These are phyloP conservation scores for Stephanodiscus triporus DNA, from an alignment of 108 stramenopile genomes.

Conservation along the genomic window DNA sequence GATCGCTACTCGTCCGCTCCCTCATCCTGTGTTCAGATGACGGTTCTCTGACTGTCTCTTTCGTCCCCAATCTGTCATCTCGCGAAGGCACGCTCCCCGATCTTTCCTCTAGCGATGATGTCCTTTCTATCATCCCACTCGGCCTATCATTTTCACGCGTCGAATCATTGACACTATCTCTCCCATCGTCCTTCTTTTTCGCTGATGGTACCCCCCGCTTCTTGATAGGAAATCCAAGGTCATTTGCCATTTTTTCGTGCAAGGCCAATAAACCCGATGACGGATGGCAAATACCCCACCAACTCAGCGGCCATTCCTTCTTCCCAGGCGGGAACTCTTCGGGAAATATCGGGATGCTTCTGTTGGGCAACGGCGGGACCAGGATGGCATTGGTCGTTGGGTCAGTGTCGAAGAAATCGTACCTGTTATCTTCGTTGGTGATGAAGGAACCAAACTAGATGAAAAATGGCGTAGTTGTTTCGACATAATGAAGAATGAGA, in stretches of 20 bases:
- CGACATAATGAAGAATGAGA: background rate
- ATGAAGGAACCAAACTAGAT: slow-evolving; percentile 48
- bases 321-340: slow-evolving; percentile 45
- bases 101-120: slow-evolving; percentile 7
- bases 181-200: background rate
- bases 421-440: slow-evolving; percentile 23
- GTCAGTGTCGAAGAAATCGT: slow-evolving; percentile 43
- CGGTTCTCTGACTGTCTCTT: background rate
- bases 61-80: slow-evolving; percentile 4
- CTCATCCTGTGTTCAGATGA: slow-evolving; percentile 3
- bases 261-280: slow-evolving; percentile 19
- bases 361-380: slow-evolving; percentile 36
- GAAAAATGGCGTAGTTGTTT: background rate
- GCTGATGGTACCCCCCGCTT: slow-evolving; percentile 3
- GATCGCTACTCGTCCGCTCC: background rate
- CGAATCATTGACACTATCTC: background rate
- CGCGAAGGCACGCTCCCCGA: background rate
- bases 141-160: background rate
- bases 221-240: slow-evolving; percentile 23
- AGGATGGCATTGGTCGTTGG: slow-evolving; percentile 22
- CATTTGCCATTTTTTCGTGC: slow-evolving; percentile 32
- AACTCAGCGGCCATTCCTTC: slow-evolving; percentile 46
- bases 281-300: slow-evolving; percentile 51
- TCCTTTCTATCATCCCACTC: background rate
- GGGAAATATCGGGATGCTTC: slow-evolving; percentile 46